Conservation (phyloP, 768 basidiomycete species). For the Leccinum pellstonianum region DNA sequence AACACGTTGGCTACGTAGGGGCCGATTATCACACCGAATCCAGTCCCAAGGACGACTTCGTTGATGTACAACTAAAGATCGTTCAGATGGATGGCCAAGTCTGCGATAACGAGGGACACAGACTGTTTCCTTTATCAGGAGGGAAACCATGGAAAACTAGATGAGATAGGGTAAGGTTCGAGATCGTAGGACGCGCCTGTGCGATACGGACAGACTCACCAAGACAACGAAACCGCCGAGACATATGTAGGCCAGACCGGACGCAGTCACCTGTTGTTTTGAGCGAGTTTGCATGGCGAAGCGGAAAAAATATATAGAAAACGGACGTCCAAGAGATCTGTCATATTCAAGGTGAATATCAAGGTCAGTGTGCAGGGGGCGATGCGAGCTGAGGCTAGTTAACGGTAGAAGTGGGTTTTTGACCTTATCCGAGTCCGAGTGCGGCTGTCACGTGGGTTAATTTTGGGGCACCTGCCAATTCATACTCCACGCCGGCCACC, state of each 20-base stretch:
- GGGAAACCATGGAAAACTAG: slow-evolving; percentile 82
- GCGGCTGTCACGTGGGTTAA: background rate
- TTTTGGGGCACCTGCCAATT: no score
- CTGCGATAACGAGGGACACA: slow-evolving; percentile 1
- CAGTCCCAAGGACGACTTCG: slow-evolving; percentile 90
- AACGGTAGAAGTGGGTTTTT: background rate
- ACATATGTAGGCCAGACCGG: slow-evolving; percentile 59
- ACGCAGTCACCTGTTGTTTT: slow-evolving; percentile 45
- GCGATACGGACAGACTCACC: slow-evolving; percentile 28
- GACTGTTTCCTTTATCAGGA: slow-evolving; percentile 81
- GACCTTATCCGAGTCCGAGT: background rate
- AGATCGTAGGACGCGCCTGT: background rate
- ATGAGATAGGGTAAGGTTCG: background rate
- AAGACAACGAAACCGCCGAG: slow-evolving; percentile 57
- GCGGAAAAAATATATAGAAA: background rate
- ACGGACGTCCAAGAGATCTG: slow-evolving; percentile 28
- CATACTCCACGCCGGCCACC: no score
- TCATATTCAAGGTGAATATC: slow-evolving; percentile 17
- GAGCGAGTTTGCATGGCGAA: slow-evolving; percentile 22
- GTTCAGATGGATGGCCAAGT: background rate
- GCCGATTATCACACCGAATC: slow-evolving; percentile 58
- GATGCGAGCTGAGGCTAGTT: no score
- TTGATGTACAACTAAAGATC: slow-evolving; percentile 74
- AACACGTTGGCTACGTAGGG: slow-evolving; percentile 72
- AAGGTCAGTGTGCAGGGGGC: background rate